phyloP scores from a whole-genome alignment of 1,139 yeast genomes.

The Neolecta irregularis region DNA sequence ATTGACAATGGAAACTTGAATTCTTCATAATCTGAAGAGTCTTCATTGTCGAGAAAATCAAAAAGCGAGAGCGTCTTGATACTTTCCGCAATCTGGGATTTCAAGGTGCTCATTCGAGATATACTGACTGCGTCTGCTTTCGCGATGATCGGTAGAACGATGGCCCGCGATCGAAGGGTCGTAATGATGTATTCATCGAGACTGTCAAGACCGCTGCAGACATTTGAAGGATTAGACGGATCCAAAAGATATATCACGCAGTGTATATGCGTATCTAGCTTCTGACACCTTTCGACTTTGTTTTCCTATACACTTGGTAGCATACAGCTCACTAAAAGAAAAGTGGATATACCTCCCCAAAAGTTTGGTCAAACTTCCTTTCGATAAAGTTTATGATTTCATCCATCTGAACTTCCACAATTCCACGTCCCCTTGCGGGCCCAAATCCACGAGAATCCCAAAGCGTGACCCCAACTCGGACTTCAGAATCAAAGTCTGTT shows the following conservation, averaged over 20 bases:
- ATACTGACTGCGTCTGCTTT: conserved; percentile 1
- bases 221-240: conserved; percentile 1
- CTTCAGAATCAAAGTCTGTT: background rate
- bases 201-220: too few species aligned
- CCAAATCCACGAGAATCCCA: conserved; percentile 3
- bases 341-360: conserved; percentile 1
- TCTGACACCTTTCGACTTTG: conserved; percentile 1
- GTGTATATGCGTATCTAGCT: conserved; percentile 3
- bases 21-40: background rate
- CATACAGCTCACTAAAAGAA: background rate
- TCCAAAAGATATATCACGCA: conserved; percentile 3
- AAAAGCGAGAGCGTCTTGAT: too few species aligned
- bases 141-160: conserved; percentile 1
- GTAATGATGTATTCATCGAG: conserved; percentile 1
- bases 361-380: conserved; percentile 4
- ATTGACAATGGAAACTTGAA: background rate
- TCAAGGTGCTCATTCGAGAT: background rate
- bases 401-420: conserved; percentile 3
- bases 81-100: too few species aligned
- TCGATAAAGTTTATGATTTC: conserved; percentile 1
- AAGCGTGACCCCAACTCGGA: conserved; percentile 1
- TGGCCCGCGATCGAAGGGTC: background rate
- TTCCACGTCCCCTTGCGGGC: background rate
- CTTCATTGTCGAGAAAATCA: too few species aligned
- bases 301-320: background rate